Evolutionary conservation across 768 basidiomycete genomes (phyloP), one percentile per base, ranked within the genome.

Genomic region (Lanmaoa rubissima): DNA sequence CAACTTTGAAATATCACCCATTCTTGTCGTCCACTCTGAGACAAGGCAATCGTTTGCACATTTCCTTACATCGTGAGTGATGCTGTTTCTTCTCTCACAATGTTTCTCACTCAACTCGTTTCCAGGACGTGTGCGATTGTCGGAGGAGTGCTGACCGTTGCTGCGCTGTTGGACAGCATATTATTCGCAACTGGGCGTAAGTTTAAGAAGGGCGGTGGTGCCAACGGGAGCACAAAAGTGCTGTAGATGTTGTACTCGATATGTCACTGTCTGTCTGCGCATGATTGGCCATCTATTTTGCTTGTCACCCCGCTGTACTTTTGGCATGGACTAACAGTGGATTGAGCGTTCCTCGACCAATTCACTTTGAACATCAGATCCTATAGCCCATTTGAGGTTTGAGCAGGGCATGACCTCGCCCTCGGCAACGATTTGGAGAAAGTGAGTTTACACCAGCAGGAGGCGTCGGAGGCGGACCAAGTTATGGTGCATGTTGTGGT

Each of bases 1-100:
- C 80, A 97, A 94, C 77, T 97, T 91, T 71, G 95, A 98, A 70
- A 97, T 98, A 68, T 97, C 94, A 17, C 96, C 95, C 13, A 94
- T 99, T 66, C 87, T 92, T 48, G 89, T 99, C 49, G 87, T 94
- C 24, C 94, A 98, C 70, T 82, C 83, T 12, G 96, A 98, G 69
- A 87, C 83, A 35, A 82, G 94, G 53, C 95, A 98, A 73, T 92
- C 92, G 1, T 96, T 98, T 72, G 96, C 97, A 3, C 97, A 99
- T 75, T 98, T 98, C 80, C 76, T 98, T 28, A 98, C 97, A 43
- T 98, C 95, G 91, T 95, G 68, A 67, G 94, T 81, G 16, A 21
- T 53, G n/a, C 10, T 48, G 6, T 35, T 32, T 55, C 12, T 41
- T 41, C 34, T 32, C 36, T 17, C 21, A 16, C 19, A 8, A 16